Evolutionary conservation across 2,329 filamentous ascomycete species (phyloP).

Genomic region (Arthrinium phaeospermum): DNA sequence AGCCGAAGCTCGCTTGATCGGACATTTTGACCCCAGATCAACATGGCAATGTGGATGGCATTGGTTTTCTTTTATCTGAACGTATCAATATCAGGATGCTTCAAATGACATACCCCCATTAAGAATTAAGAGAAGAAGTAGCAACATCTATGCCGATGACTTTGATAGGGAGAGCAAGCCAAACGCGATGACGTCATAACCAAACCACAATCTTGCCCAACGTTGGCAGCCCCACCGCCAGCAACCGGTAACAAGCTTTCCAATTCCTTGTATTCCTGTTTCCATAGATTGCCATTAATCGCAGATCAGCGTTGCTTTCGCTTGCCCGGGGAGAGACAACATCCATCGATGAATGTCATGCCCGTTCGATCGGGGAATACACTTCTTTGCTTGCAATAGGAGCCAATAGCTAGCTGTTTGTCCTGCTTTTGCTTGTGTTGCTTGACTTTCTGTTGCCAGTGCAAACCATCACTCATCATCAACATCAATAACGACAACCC

Average conservation of each 20-base stretch:
- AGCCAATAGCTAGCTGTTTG: background rate
- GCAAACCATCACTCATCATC: too few relatives aligned
- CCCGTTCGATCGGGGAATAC: background rate
- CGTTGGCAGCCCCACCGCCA: background rate
- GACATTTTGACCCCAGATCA: background rate
- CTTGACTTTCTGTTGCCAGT: too few relatives aligned
- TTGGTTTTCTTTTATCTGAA: background rate
- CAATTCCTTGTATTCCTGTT: background rate
- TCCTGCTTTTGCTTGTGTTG: background rate
- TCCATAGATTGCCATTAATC: background rate
- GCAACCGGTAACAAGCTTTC: slow-evolving; percentile 4
- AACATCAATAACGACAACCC: too few relatives aligned
- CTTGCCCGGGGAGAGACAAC: background rate
- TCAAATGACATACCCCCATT: background rate
- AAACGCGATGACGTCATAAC: background rate
- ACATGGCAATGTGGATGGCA: too few relatives aligned
- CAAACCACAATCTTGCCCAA: background rate
- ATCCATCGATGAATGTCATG: background rate
- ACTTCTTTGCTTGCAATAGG: background rate
- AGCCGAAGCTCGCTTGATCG: background rate
- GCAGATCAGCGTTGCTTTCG: background rate
- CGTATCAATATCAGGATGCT: background rate
- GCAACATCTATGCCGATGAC: background rate
- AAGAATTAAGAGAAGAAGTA: background rate
- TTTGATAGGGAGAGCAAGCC: background rate